These are phyloP conservation scores for Diaporthe sp. DNA, from an alignment of 2,329 filamentous ascomycete genomes.

Conservation along the genomic window DNA sequence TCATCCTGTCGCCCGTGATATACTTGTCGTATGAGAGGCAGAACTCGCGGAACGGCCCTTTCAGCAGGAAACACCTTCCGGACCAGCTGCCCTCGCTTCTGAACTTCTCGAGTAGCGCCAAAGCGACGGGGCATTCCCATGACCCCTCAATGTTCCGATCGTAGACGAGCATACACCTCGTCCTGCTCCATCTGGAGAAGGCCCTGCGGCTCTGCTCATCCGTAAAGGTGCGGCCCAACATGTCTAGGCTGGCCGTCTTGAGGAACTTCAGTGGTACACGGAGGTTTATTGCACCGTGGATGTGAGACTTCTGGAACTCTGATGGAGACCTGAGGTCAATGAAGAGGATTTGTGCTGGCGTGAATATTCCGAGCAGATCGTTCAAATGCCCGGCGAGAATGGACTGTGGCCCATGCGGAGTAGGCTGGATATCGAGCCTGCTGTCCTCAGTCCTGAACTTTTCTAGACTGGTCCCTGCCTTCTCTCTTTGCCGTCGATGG, in stretches of 20 bases:
- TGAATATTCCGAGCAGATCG: slow-evolving; percentile 64
- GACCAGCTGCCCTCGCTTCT: slow-evolving; percentile 60
- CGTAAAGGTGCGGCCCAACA: slow-evolving; percentile 64
- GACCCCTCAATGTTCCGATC: slow-evolving; percentile 63
- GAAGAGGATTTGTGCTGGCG: slow-evolving; percentile 60
- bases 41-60: slow-evolving; percentile 70
- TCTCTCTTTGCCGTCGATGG: slow-evolving; percentile 65
- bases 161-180: slow-evolving; percentile 67
- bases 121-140: slow-evolving; percentile 66
- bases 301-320: slow-evolving; percentile 66
- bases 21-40: slow-evolving; percentile 66
- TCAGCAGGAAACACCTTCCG: slow-evolving; percentile 67
- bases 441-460: slow-evolving; percentile 58
- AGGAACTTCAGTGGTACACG: slow-evolving; percentile 65
- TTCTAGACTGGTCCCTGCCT: slow-evolving; percentile 60
- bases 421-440: slow-evolving; percentile 43
- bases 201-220: slow-evolving; percentile 62
- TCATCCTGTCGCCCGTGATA: slow-evolving; percentile 60
- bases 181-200: slow-evolving; percentile 62
- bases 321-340: slow-evolving; percentile 64
- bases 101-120: slow-evolving; percentile 61
- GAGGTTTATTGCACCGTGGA: slow-evolving; percentile 66
- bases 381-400: slow-evolving; percentile 67
- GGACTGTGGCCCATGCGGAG: slow-evolving; percentile 57
- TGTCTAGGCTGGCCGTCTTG: slow-evolving; percentile 61